Base-by-base conservation (phyloP, 352 stramenopile species). In the Phytophthora agathidicida region DNA sequence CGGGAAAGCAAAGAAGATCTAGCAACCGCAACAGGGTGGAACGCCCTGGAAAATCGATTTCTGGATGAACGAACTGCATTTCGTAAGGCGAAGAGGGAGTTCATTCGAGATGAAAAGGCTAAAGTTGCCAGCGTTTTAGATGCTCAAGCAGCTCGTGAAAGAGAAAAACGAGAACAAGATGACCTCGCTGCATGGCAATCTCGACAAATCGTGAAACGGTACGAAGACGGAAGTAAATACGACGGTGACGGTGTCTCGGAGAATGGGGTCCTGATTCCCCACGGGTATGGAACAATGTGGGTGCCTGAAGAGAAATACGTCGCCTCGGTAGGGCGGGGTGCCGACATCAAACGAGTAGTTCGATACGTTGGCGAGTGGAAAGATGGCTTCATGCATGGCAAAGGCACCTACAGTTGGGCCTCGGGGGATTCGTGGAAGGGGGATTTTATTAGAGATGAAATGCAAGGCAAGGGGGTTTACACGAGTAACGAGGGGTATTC, bases 201-300 rank as follows among this genome's bases (percentile, higher is more conserved):
- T 11, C 65, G 78, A 17, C 75, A 88, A 56, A 83, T 88, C 28
- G 65, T 86, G 17, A 86, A 78, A 38, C 73, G 76, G n/a, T 86
- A 78, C 16, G 65, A 83, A 13, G 73, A 91, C 36, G 78, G 81
- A 51, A 77, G 59, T 48, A 91, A 91, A 61, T 91, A 89, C 46
- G 78, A 89, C 17, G 81, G 81, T 6, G 78, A 88, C 52, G 78
- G 77, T 28, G 42, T 83, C 39, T 59, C 55, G 9, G 47, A 67
- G 6, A 60, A 77, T 39, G 59, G 56, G 13, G 78, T 89, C 22
- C 7, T 75, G 9, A 56, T 87, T 17, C 78, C 81, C 1, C 76
- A 89, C 22, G 81, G 81, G 1, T 59, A 83, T 28, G 81, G 81
- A 1, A 91, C 76, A 17, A 45, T 91, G 5, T 86, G 74, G 65